Percentiles rank a stretch among this genome's conserved stretches.
Conservation (phyloP, 768 basidiomycete genomes). For the Tricholomella constricta region DNA sequence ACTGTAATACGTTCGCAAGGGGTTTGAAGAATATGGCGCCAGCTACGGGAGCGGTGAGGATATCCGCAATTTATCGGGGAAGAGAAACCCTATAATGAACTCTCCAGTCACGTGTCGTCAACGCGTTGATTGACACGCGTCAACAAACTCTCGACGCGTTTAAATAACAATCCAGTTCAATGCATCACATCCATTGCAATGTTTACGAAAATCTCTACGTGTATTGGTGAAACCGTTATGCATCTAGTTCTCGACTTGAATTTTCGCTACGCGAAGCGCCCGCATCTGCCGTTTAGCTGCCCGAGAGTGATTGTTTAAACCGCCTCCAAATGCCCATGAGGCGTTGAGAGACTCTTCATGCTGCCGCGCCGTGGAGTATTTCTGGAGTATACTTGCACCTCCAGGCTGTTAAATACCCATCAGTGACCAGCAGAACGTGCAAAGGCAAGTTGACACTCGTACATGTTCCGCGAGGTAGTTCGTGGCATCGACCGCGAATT, state of each 20-base stretch:
- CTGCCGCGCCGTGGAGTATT: constrained; percentile 41
- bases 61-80: constrained; percentile 14
- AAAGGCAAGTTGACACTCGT: constrained; percentile 28
- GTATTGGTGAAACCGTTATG: no score
- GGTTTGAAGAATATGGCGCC: constrained; percentile 6
- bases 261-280: constrained; percentile 49
- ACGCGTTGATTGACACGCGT: constrained; percentile 15
- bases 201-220: not conserved
- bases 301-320: constrained; percentile 72
- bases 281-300: constrained; percentile 51
- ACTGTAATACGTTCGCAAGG: constrained; percentile 6
- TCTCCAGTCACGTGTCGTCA: constrained; percentile 18
- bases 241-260: constrained; percentile 17
- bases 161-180: not conserved
- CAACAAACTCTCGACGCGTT: constrained; percentile 4
- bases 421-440: not conserved
- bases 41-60: constrained; percentile 8
- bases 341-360: constrained; percentile 40
- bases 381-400: constrained; percentile 52
- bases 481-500: constrained; percentile 62
- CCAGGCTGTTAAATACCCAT: constrained; percentile 52
- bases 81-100: constrained; percentile 14
- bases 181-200: not conserved
- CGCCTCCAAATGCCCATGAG: constrained; percentile 68
- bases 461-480: constrained; percentile 69